Percentiles rank a stretch among this genome's conserved stretches.
Evolutionary conservation across 2,329 filamentous ascomycete genomes (phyloP).

Genomic region (Dendryphion nanum): DNA sequence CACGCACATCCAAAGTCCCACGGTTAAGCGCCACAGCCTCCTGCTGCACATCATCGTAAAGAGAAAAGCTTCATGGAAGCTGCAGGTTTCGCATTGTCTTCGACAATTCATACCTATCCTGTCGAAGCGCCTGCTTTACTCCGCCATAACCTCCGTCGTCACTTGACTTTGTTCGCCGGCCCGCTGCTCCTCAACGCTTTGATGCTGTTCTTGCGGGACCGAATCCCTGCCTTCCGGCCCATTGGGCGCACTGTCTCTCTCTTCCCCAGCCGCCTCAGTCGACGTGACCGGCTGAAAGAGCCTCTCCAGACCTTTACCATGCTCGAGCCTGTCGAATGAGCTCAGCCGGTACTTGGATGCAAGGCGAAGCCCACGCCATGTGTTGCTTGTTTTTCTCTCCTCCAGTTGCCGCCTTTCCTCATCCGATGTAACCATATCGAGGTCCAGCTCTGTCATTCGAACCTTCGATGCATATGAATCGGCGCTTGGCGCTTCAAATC

Average conservation of each 20-base stretch:
- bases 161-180: slow-evolving; percentile 39
- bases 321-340: slow-evolving; percentile 81
- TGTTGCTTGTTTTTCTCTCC: slow-evolving; percentile 81
- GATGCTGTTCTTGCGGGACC: slow-evolving; percentile 36
- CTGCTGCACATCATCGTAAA: slow-evolving; percentile 34
- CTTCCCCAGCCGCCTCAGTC: slow-evolving; percentile 33
- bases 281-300: slow-evolving; percentile 45
- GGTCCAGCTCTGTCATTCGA: slow-evolving; percentile 77
- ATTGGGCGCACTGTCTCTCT: slow-evolving; percentile 32
- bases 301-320: slow-evolving; percentile 63
- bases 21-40: slow-evolving; percentile 26
- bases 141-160: slow-evolving; percentile 28
- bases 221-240: slow-evolving; percentile 35
- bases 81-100: slow-evolving; percentile 17
- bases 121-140: slow-evolving; percentile 24
- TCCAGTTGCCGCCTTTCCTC: slow-evolving; percentile 58
- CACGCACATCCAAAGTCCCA: slow-evolving; percentile 11
- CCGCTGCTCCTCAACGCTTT: slow-evolving; percentile 41
- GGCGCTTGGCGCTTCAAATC: slow-evolving; percentile 68
- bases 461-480: slow-evolving; percentile 72
- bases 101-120: slow-evolving; percentile 29
- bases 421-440: slow-evolving; percentile 72
- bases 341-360: slow-evolving; percentile 72
- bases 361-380: slow-evolving; percentile 84
- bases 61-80: slow-evolving; percentile 23